phyloP scores from a whole-genome alignment of 2,329 filamentous ascomycete genomes.

The Anisogramma anomala region DNA sequence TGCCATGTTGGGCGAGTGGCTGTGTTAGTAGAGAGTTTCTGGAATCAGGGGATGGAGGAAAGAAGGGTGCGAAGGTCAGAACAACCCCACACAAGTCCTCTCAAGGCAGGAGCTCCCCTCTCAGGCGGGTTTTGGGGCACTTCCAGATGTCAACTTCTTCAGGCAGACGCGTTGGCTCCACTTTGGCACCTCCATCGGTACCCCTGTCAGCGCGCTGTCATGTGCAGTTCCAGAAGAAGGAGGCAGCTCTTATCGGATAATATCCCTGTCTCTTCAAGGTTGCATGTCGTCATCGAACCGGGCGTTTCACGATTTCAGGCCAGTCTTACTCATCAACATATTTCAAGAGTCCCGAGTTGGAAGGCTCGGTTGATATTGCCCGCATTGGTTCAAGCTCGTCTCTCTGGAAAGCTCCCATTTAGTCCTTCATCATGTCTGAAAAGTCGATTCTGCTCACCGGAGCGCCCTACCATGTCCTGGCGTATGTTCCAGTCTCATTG shows the following conservation, averaged over 20 bases:
- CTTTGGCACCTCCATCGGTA: conserved; percentile 1
- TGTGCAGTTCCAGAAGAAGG: neutral
- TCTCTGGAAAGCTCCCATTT: neutral
- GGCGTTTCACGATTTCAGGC: no score
- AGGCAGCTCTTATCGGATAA: conserved; percentile 10
- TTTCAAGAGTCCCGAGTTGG: no score
- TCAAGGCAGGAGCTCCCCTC: no score
- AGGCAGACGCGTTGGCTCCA: conserved; percentile 7
- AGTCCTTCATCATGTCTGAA: conserved; percentile 29
- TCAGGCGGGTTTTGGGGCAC: no score
- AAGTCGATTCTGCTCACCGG: conserved; percentile 46
- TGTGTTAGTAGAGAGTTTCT: neutral
- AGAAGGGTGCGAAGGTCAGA: neutral
- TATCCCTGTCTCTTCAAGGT: neutral
- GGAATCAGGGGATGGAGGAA: neutral
- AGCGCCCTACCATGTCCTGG: conserved; percentile 65
- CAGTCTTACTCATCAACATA: no score
- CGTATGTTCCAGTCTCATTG: conserved; percentile 33
- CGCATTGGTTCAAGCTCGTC: no score
- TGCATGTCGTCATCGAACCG: no score
- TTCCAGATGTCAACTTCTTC: neutral
- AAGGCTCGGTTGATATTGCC: no score
- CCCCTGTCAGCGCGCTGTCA: conserved; percentile 10
- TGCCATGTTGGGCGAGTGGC: conserved; percentile 52
- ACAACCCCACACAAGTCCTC: neutral